A percentile compares a stretch with the other conserved stretches of the same genome.
These are phyloP conservation scores for Mitragyna speciosa DNA, from an alignment of 257 asterid species.

Conservation along the genomic window DNA sequence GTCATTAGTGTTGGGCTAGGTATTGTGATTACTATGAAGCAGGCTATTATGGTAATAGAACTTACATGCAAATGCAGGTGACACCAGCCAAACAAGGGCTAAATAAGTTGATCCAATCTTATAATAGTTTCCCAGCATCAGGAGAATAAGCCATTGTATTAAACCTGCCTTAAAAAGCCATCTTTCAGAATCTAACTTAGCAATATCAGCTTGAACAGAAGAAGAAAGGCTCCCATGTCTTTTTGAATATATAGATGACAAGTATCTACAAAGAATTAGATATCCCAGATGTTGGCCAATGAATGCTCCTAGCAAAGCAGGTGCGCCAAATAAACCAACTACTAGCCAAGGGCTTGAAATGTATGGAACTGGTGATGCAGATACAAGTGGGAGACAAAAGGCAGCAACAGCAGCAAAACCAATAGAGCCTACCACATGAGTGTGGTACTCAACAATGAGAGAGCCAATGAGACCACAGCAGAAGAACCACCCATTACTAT, in stretches of 20 bases:
- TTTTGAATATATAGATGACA: slow-evolving; percentile 39
- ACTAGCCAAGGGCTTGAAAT: slow-evolving; percentile 80
- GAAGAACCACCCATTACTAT: slow-evolving; percentile 73
- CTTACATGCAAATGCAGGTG: slow-evolving; percentile 99
- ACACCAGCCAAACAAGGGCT: slow-evolving; percentile 79
- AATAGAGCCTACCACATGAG: slow-evolving; percentile 84
- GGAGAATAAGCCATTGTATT: slow-evolving; percentile 75
- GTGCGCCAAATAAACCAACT: slow-evolving; percentile 77
- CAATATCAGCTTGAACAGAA: slow-evolving; percentile 45
- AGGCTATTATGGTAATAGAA: slow-evolving; percentile 21
- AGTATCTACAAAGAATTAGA: slow-evolving; percentile 48
- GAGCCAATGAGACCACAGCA: slow-evolving; percentile 55
- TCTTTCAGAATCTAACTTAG: slow-evolving; percentile 93
- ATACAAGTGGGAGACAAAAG: slow-evolving; percentile 59
- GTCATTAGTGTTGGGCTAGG: neutral
- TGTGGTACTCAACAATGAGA: slow-evolving; percentile 58
- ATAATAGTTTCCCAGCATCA: slow-evolving; percentile 66
- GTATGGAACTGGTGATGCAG: slow-evolving; percentile 77
- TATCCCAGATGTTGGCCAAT: slow-evolving; percentile 85
- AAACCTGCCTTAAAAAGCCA: slow-evolving; percentile 89
- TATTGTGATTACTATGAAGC: neutral
- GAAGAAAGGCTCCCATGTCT: slow-evolving; percentile 51
- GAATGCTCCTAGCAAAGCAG: slow-evolving; percentile 91
- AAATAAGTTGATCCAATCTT: slow-evolving; percentile 73
- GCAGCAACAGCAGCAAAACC: slow-evolving; percentile 55